Conservation (phyloP, 2,329 filamentous ascomycete species). For the Penicillium thymicola region DNA sequence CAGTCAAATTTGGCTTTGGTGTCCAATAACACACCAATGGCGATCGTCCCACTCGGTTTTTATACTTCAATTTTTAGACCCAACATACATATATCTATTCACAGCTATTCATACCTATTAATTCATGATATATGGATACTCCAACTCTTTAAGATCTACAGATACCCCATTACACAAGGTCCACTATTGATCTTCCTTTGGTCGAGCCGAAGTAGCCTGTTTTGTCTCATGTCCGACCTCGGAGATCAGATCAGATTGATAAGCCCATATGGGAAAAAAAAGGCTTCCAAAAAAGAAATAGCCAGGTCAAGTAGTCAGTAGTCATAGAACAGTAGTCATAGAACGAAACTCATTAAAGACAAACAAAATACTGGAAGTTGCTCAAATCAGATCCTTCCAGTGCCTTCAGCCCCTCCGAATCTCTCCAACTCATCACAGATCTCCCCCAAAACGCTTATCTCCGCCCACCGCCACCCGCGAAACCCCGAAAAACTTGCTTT, state of each 20-base stretch:
- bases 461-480: constrained; percentile 25
- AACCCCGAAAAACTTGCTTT: constrained; percentile 27
- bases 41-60: neutral
- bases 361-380: neutral
- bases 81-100: neutral
- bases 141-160: neutral
- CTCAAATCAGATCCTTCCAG: neutral
- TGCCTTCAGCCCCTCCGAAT: neutral
- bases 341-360: constrained; percentile 4
- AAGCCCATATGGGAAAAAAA: constrained; percentile 15
- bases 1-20: too few species aligned
- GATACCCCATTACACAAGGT: neutral
- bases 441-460: constrained; percentile 19
- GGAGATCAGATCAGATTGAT: constrained; percentile 28
- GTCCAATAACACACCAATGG: too few species aligned
- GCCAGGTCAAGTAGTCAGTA: neutral
- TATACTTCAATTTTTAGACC: neutral
- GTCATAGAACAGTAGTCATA: constrained; percentile 5
- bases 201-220: neutral
- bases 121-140: too few species aligned
- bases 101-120: neutral
- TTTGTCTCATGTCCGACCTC: constrained; percentile 20
- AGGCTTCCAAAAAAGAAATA: neutral
- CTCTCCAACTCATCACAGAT: neutral
- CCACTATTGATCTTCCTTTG: neutral